These are phyloP conservation scores for button mushroom (Agaricus bisporus) DNA, from an alignment of 768 basidiomycete genomes.

Conservation along the genomic window DNA sequence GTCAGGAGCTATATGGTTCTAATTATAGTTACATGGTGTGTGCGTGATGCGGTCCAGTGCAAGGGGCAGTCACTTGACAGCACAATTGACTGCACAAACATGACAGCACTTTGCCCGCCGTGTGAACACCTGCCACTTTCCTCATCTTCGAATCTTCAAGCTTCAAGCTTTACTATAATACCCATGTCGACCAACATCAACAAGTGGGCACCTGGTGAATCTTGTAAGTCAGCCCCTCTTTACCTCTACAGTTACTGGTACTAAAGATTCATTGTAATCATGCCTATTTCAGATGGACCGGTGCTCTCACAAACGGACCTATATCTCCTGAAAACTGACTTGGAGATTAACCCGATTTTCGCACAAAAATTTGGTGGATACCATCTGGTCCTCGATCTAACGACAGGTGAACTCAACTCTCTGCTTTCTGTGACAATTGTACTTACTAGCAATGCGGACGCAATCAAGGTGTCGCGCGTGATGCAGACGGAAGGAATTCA, in stretches of 20 bases:
- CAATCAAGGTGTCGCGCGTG: slow-evolving; percentile 48
- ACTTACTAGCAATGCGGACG: not conserved
- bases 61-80: no score
- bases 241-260: not conserved
- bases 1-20: not conserved
- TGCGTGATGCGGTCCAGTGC: no score
- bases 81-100: not conserved
- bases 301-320: slow-evolving; percentile 76
- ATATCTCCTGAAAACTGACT: slow-evolving; percentile 64
- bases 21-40: not conserved
- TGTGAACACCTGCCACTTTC: not conserved
- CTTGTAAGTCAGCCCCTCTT: slow-evolving; percentile 27
- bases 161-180: no score
- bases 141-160: no score
- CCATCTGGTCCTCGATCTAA: slow-evolving; percentile 67
- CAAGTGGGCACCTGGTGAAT: slow-evolving; percentile 38
- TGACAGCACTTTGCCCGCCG: slow-evolving; percentile 17
- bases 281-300: slow-evolving; percentile 54
- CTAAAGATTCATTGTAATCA: not conserved
- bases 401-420: slow-evolving; percentile 41
- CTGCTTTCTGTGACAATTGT: not conserved
- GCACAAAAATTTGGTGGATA: slow-evolving; percentile 39
- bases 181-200: slow-evolving; percentile 13
- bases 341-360: slow-evolving; percentile 73
- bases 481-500: slow-evolving; percentile 49